A percentile compares a stretch with the other conserved stretches of the same genome.
Conservation (phyloP, 106 monocot species). For the Phalaenopsis aphrodite region DNA sequence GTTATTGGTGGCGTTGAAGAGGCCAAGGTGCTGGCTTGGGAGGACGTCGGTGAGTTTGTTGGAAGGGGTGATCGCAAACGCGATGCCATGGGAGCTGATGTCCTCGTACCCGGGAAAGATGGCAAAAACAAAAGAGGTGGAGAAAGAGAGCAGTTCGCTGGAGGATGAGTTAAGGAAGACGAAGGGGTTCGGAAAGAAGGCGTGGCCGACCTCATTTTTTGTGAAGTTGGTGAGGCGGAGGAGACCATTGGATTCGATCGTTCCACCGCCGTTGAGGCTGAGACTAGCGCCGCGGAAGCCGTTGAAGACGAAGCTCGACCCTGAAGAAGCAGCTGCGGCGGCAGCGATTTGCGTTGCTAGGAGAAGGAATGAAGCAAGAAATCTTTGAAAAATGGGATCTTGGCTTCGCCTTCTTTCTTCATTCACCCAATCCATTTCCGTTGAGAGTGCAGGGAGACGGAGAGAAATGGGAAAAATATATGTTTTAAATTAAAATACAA, state of each 20-base stretch:
- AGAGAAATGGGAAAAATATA: not conserved
- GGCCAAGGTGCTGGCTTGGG: conserved; percentile 17
- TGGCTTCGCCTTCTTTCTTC: not conserved
- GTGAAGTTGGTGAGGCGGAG: conserved; percentile 19
- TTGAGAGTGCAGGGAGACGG: not conserved
- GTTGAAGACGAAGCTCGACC: conserved; percentile 14
- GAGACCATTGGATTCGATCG: conserved; percentile 13
- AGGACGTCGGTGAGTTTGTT: not conserved
- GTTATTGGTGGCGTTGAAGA: conserved; percentile 10
- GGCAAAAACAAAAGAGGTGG: conserved; percentile 21
- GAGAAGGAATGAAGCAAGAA: not conserved
- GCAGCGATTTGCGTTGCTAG: not conserved
- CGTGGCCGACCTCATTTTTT: conserved; percentile 15
- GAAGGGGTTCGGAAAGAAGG: conserved; percentile 14
- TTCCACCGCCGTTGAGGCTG: conserved; percentile 8
- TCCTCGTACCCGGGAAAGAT: not conserved
- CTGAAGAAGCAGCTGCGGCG: not conserved
- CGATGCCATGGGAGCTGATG: conserved; percentile 16
- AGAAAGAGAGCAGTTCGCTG: conserved; percentile 12
- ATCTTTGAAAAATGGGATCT: not conserved
- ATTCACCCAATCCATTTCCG: not conserved
- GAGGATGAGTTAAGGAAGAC: not conserved
- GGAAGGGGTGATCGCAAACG: conserved; percentile 14
- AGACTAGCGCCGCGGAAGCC: conserved; percentile 13
- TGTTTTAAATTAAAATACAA: not conserved